Evolutionary conservation across 495 filamentous ascomycete species (phyloP).

Genomic region (Rusavskia elegans): DNA sequence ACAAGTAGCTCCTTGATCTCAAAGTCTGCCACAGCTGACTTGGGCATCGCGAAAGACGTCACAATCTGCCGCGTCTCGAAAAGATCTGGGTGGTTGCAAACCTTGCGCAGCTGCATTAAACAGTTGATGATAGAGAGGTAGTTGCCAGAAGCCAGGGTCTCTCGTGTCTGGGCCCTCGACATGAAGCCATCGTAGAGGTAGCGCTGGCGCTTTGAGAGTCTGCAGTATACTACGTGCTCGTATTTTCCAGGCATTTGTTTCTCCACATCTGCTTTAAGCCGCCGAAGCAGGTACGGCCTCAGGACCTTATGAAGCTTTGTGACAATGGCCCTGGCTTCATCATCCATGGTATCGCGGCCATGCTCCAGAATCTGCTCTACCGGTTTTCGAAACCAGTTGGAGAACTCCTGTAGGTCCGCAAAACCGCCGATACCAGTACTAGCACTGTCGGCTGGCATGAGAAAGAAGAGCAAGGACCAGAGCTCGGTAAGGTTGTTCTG

Average conservation of each 20-base stretch:
- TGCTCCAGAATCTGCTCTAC: slow-evolving; percentile 92
- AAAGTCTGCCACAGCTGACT: slow-evolving; percentile 63
- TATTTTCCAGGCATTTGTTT: slow-evolving; percentile 99
- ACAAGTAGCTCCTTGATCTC: slow-evolving; percentile 61
- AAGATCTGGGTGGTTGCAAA: slow-evolving; percentile 96
- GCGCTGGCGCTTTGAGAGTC: slow-evolving; percentile 83
- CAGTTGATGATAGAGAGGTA: slow-evolving; percentile 97
- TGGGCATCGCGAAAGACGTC: slow-evolving; percentile 87
- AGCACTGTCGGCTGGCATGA: slow-evolving; percentile 72
- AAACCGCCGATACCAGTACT: slow-evolving; percentile 65
- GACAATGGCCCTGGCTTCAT: slow-evolving; percentile 76
- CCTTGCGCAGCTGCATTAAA: slow-evolving; percentile 92
- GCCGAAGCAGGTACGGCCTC: slow-evolving; percentile 78
- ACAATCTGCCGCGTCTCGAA: slow-evolving; percentile 98
- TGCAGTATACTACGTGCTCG: slow-evolving; percentile 90
- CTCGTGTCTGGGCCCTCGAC: slow-evolving; percentile 76
- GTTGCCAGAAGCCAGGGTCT: slow-evolving; percentile 84
- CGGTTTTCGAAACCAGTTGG: slow-evolving; percentile 82
- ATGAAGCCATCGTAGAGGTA: slow-evolving; percentile 96
- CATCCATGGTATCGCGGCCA: slow-evolving; percentile 82
- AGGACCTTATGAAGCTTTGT: slow-evolving; percentile 84
- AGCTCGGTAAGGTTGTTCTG: slow-evolving; percentile 96
- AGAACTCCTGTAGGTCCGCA: slow-evolving; percentile 79
- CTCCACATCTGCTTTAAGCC: slow-evolving; percentile 94
- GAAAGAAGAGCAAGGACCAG: slow-evolving; percentile 93